phyloP scores from a whole-genome alignment of 306 rosid species.

The Morella rubra region DNA sequence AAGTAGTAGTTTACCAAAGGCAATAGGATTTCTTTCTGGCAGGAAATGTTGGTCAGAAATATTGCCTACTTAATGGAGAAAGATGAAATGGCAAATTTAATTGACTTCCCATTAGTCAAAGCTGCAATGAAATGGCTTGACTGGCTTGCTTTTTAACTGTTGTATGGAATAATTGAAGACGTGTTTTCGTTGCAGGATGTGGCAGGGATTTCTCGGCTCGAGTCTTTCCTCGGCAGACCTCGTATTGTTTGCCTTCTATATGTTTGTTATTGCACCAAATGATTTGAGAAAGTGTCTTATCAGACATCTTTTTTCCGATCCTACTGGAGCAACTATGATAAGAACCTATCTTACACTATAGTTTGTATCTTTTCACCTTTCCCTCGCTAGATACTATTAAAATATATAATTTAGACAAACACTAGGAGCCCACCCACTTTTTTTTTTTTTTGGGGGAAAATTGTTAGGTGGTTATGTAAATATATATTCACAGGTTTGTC shows the following conservation, averaged over 20 bases:
- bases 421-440: constrained; percentile 18
- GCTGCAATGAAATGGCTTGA: background rate
- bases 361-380: constrained; percentile 14
- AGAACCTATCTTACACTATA: constrained; percentile 72
- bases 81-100: background rate
- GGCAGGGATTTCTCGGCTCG: constrained; percentile 96
- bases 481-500: constrained; percentile 6
- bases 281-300: constrained; percentile 80
- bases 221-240: constrained; percentile 84
- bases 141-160: background rate
- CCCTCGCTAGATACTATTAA: constrained; percentile 20
- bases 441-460: background rate
- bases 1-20: background rate
- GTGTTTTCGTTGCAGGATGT: constrained; percentile 70
- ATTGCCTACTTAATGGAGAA: constrained; percentile 8
- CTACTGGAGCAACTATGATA: constrained; percentile 88
- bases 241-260: constrained; percentile 67
- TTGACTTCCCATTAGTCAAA: background rate
- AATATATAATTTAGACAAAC: constrained; percentile 41
- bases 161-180: constrained; percentile 13
- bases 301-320: constrained; percentile 84
- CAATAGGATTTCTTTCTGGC: no score
- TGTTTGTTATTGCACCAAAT: constrained; percentile 92
- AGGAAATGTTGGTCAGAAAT: background rate
- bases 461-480: constrained; percentile 30